Percentiles rank a stretch among this genome's conserved stretches.
Conservation (phyloP, 306 rosid species). For the Styphnolobium japonicum region DNA sequence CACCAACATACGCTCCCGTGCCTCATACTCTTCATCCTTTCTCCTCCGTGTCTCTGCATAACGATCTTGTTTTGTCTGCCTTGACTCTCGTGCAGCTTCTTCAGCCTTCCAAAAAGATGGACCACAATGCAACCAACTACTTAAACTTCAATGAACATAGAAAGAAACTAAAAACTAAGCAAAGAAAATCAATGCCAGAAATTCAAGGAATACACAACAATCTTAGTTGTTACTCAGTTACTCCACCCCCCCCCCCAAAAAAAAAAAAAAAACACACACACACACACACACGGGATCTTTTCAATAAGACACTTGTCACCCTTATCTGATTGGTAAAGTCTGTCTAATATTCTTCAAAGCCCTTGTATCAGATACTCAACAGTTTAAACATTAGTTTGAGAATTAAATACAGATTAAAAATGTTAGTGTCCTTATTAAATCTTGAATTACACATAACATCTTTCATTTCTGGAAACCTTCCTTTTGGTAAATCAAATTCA, state of each 20-base stretch:
- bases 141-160: slow-evolving; percentile 1
- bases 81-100: slow-evolving; percentile 79
- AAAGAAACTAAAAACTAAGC: not conserved
- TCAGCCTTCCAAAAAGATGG: slow-evolving; percentile 63
- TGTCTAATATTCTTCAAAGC: not conserved
- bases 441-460: not conserved
- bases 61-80: slow-evolving; percentile 70
- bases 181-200: not conserved
- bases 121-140: slow-evolving; percentile 14
- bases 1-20: slow-evolving; percentile 71
- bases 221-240: too few species aligned
- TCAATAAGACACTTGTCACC: not conserved
- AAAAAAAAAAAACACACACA: too few species aligned
- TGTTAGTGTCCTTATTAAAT: not conserved
- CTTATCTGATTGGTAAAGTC: not conserved
- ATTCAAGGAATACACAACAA: not conserved
- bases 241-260: not conserved
- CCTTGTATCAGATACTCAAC: slow-evolving; percentile 4
- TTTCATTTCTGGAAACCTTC: not conserved
- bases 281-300: too few species aligned
- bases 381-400: not conserved
- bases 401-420: not conserved
- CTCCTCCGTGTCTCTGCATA: slow-evolving; percentile 79
- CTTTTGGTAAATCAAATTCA: not conserved
- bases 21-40: slow-evolving; percentile 96